Evolutionary conservation across 352 stramenopile species (phyloP).

Genomic region (Phytophthora pseudosyringae): DNA sequence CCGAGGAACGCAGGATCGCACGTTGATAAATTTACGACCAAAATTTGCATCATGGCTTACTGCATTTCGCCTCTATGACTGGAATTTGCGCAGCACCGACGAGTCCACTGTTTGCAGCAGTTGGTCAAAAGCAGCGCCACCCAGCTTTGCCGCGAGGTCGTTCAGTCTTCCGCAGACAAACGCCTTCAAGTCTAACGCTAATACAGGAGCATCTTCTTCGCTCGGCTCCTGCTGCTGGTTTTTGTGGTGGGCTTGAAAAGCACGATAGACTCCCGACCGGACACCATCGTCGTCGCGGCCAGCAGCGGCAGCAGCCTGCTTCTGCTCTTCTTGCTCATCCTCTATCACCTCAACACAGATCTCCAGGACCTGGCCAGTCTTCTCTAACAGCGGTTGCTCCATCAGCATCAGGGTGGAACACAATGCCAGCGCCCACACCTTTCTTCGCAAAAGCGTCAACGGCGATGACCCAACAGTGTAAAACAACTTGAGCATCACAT

Average conservation of each 20-base stretch:
- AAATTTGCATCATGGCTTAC: neutral
- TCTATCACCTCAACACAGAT: constrained; percentile 72
- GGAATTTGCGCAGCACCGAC: constrained; percentile 62
- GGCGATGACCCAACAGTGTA: constrained; percentile 72
- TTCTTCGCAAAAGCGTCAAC: constrained; percentile 60
- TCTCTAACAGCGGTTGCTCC: constrained; percentile 54
- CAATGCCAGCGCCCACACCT: constrained; percentile 74
- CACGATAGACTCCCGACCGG: constrained; percentile 53
- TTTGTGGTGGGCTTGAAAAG: constrained; percentile 49
- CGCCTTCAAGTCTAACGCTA: constrained; percentile 50
- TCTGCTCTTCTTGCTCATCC: constrained; percentile 56
- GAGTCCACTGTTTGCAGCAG: constrained; percentile 65
- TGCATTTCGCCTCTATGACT: constrained; percentile 35
- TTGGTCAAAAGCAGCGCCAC: constrained; percentile 48
- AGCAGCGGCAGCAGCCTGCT: constrained; percentile 10
- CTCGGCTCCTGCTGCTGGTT: constrained; percentile 31
- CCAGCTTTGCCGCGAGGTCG: constrained; percentile 50
- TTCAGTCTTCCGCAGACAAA: constrained; percentile 50
- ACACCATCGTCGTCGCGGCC: constrained; percentile 16
- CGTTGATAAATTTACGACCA: neutral
- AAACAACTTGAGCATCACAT: constrained; percentile 76
- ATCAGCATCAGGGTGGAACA: constrained; percentile 50
- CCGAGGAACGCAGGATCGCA: too few species aligned
- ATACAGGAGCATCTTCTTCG: constrained; percentile 48
- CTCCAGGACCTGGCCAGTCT: constrained; percentile 72